Base-by-base conservation (phyloP, 495 filamentous ascomycete genomes). In the Neurospora sublineolata region DNA sequence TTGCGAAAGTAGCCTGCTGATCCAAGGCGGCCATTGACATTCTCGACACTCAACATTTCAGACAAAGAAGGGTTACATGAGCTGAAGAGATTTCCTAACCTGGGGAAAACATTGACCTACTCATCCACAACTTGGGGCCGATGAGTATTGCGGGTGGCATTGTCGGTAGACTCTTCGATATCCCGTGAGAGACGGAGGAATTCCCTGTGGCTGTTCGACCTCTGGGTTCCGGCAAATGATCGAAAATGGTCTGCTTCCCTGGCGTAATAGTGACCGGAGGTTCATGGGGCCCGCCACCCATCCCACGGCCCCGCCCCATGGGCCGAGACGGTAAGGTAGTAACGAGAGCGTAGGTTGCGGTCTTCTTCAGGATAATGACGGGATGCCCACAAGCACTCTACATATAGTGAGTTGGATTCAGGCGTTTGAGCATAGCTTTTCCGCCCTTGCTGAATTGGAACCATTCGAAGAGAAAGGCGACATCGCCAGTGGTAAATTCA, bases 91-190 rank as follows among this genome's bases (percentile, higher is more conserved):
- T n/a, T n/a, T n/a, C n/a, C n/a, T n/a, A n/a, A n/a, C n/a, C n/a
- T n/a, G n/a, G n/a, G n/a, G n/a, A n/a, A n/a, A n/a, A n/a, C n/a
- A n/a, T n/a, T n/a, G n/a, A n/a, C n/a, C n/a, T n/a, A n/a, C n/a
- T n/a, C n/a, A n/a, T n/a, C n/a, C n/a, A n/a, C n/a, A n/a, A n/a
- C n/a, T n/a, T n/a, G n/a, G n/a, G n/a, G n/a, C n/a, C n/a, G n/a
- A n/a, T n/a, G n/a, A n/a, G n/a, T n/a, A n/a, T 52, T 81, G 81
- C 3, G 84, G 81, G 44, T 90, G 92, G 68, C 90, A 92, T 80
- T 97, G 90, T 38, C 88, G 82, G 80, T 97, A 97, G 3, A 94
- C 37, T 88, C 84, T 75, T 94, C 88, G 14, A 97, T 38, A 38
- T 38, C 11, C 11, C 37, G 3, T 38, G 42, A 46, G 8, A 46